Conservation (phyloP, 2,329 filamentous ascomycete species). For the Paracoccidioides brasiliensis region DNA sequence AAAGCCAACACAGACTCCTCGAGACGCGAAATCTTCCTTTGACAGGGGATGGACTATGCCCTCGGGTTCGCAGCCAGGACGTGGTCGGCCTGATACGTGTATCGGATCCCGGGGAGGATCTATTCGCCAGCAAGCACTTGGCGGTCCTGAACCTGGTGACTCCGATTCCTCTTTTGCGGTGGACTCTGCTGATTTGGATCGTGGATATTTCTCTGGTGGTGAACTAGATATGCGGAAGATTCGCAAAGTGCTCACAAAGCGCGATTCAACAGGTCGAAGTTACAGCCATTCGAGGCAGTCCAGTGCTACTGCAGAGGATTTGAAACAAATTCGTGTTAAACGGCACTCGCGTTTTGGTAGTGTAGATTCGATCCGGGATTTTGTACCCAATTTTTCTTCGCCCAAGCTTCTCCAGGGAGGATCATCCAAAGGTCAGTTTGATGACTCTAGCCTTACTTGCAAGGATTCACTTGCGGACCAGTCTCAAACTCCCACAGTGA, state of each 20-base stretch:
- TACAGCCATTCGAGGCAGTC: slow-evolving; percentile 53
- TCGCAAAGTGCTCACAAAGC: slow-evolving; percentile 70
- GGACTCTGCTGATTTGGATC: slow-evolving; percentile 51
- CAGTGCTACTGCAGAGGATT: slow-evolving; percentile 59
- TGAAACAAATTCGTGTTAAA: slow-evolving; percentile 52
- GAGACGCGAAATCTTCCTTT: slow-evolving; percentile 46
- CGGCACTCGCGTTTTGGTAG: slow-evolving; percentile 70
- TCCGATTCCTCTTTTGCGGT: slow-evolving; percentile 22
- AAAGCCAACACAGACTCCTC: slow-evolving; percentile 23
- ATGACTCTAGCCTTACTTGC: slow-evolving; percentile 48
- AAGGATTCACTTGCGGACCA: slow-evolving; percentile 29
- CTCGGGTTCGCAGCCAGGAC: slow-evolving; percentile 21
- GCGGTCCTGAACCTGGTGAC: slow-evolving; percentile 15
- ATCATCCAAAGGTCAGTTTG: slow-evolving; percentile 38
- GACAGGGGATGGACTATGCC: slow-evolving; percentile 47
- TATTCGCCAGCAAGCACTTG: slow-evolving; percentile 12
- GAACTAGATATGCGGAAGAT: slow-evolving; percentile 61
- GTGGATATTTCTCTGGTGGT: slow-evolving; percentile 85
- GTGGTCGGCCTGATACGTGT: slow-evolving; percentile 19
- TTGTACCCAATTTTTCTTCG: slow-evolving; percentile 36
- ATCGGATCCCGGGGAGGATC: slow-evolving; percentile 18
- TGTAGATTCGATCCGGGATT: slow-evolving; percentile 58
- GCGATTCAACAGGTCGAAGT: slow-evolving; percentile 31
- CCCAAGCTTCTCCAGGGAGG: slow-evolving; percentile 57
- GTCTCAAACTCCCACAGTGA: slow-evolving; percentile 41